Conservation (phyloP, 2,329 filamentous ascomycete genomes). For the Penicillium aurantiogriseum region DNA sequence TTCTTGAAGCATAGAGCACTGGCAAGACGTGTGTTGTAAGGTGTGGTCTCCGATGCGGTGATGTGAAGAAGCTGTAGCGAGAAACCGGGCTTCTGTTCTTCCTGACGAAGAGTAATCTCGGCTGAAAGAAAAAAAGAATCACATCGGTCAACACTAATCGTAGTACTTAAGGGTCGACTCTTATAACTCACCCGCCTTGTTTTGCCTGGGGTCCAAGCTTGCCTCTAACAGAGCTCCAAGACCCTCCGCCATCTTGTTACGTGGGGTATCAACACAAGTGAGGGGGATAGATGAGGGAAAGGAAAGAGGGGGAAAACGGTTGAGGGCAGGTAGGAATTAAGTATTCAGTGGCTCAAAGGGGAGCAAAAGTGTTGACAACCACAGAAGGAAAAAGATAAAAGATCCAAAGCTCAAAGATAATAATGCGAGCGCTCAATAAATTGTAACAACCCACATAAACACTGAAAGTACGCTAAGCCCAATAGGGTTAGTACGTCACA, state of each 20-base stretch:
- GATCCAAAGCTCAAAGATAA: constrained; percentile 20
- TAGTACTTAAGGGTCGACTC: background rate
- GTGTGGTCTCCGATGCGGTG: constrained; percentile 71
- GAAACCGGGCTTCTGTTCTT: constrained; percentile 82
- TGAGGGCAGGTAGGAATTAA: background rate
- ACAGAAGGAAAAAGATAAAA: constrained; percentile 9
- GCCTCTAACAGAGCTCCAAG: constrained; percentile 73
- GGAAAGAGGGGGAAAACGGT: background rate
- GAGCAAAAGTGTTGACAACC: background rate
- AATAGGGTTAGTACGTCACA: constrained; percentile 16
- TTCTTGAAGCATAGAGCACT: constrained; percentile 97
- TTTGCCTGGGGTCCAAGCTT: constrained; percentile 81
- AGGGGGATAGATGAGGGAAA: constrained; percentile 13
- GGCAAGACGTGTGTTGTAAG: constrained; percentile 76
- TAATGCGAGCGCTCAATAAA: constrained; percentile 23
- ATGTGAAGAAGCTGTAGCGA: constrained; percentile 87
- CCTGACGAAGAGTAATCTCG: constrained; percentile 72
- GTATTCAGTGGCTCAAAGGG: background rate
- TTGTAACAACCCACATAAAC: constrained; percentile 26
- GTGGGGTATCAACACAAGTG: constrained; percentile 29
- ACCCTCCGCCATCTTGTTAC: constrained; percentile 58
- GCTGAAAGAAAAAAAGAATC: constrained; percentile 53
- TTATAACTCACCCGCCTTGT: constrained; percentile 73
- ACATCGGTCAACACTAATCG: background rate
- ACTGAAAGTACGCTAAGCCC: constrained; percentile 14